Evolutionary conservation across 2,329 filamentous ascomycete species (phyloP).

Genomic region (Ascochyta koolunga): DNA sequence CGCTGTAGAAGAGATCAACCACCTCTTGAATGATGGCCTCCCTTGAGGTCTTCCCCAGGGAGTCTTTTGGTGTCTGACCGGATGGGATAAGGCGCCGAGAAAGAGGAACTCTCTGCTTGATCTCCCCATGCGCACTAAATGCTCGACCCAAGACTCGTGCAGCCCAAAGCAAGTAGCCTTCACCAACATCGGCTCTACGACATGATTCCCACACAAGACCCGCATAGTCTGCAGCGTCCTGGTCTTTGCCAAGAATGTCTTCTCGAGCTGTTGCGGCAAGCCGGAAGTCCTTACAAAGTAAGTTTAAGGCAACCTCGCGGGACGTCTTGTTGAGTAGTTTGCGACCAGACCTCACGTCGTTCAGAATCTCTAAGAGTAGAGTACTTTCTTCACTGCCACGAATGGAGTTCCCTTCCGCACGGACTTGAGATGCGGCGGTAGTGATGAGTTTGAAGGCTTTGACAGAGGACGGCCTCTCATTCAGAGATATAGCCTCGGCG

Average conservation of each 20-base stretch:
- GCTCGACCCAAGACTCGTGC: constrained; percentile 82
- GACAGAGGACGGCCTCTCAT: constrained; percentile 41
- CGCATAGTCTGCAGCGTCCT: constrained; percentile 66
- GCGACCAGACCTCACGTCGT: constrained; percentile 68
- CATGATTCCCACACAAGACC: constrained; percentile 79
- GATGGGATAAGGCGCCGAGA: constrained; percentile 36
- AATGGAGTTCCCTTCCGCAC: constrained; percentile 71
- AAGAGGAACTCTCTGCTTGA: constrained; percentile 52
- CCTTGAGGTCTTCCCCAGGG: constrained; percentile 36
- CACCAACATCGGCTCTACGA: constrained; percentile 65
- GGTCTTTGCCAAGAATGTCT: constrained; percentile 73
- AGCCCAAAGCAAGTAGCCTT: constrained; percentile 81
- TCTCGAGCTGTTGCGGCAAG: constrained; percentile 62
- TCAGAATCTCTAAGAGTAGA: constrained; percentile 78
- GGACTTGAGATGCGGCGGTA: constrained; percentile 70
- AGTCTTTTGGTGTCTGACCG: constrained; percentile 25
- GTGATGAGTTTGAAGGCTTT: constrained; percentile 71
- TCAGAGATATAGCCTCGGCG: constrained; percentile 28
- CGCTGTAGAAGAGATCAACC: constrained; percentile 46
- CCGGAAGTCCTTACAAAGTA: constrained; percentile 77
- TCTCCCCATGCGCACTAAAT: constrained; percentile 69
- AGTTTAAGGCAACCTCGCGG: constrained; percentile 70
- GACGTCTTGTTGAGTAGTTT: constrained; percentile 74
- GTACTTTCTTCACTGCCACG: constrained; percentile 76
- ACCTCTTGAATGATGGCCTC: constrained; percentile 48